Evolutionary conservation across 2,329 filamentous ascomycete species (phyloP).

Genomic region (Byssochlamys sp.): DNA sequence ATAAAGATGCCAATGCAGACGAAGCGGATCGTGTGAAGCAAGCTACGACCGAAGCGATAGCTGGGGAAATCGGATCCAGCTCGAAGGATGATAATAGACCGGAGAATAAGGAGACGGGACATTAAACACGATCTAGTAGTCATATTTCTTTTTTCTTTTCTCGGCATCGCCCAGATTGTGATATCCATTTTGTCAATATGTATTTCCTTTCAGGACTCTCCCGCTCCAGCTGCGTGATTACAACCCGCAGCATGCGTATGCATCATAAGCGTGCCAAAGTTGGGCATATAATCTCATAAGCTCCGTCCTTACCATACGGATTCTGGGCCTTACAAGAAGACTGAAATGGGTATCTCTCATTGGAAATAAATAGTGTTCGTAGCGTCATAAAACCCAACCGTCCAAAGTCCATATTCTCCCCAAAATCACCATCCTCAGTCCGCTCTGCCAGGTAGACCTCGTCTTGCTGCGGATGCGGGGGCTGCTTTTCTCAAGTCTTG

Average conservation of each 20-base stretch:
- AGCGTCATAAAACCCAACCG: conserved; percentile 7
- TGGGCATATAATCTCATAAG: neutral
- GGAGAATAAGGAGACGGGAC: conserved; percentile 14
- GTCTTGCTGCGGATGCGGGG: conserved; percentile 14
- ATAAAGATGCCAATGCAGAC: conserved; percentile 49
- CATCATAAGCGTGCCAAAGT: neutral
- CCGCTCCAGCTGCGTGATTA: no score
- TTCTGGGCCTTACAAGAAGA: neutral
- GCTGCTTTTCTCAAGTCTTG: conserved; percentile 37
- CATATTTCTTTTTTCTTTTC: neutral
- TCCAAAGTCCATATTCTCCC: conserved; percentile 4
- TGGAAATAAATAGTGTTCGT: neutral
- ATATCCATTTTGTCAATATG: neutral
- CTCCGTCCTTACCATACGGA: neutral
- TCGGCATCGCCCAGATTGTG: neutral
- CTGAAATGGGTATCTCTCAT: neutral
- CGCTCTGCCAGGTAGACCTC: conserved; percentile 13
- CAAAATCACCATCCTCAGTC: conserved; percentile 1
- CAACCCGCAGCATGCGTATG: neutral
- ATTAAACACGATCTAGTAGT: conserved; percentile 8
- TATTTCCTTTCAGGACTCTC: neutral
- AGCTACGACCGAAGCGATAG: conserved; percentile 45
- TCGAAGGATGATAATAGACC: conserved; percentile 18
- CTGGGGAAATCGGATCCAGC: conserved; percentile 27
- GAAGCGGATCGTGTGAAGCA: conserved; percentile 55